Percentiles rank a stretch among this genome's conserved stretches.
phyloP scores from a whole-genome alignment of 176 grass and related monocot species.

The Leersia perrieri region DNA sequence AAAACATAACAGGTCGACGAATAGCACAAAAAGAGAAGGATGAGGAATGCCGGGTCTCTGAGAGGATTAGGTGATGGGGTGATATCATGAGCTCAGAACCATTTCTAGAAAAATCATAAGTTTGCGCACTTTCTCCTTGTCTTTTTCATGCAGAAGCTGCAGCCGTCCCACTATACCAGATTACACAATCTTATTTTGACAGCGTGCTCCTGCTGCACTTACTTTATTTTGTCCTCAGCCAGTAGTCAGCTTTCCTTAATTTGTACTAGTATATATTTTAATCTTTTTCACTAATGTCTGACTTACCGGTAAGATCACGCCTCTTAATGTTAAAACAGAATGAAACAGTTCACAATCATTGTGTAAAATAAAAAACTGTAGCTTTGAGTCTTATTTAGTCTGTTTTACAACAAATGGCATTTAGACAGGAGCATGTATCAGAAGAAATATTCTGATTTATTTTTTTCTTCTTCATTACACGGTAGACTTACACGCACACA shows the following conservation, averaged over 20 bases:
- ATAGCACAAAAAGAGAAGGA: constrained; percentile 20
- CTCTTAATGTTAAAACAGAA: neutral
- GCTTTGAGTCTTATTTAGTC: too few relatives aligned
- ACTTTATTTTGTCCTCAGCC: neutral
- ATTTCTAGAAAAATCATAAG: constrained; percentile 16
- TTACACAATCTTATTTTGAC: neutral
- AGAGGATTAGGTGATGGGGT: constrained; percentile 65
- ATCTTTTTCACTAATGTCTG: neutral
- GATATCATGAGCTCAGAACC: constrained; percentile 44
- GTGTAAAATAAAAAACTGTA: neutral
- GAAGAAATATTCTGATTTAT: neutral
- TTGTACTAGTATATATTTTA: neutral
- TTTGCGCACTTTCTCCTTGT: constrained; percentile 3
- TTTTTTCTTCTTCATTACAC: too few relatives aligned
- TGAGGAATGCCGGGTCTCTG: neutral
- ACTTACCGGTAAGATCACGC: neutral
- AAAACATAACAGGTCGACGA: constrained; percentile 8
- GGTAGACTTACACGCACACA: too few relatives aligned
- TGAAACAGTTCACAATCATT: neutral
- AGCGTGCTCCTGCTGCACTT: constrained; percentile 14
- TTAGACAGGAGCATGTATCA: neutral
- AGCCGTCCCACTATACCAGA: constrained; percentile 17
- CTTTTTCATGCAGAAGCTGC: constrained; percentile 17
- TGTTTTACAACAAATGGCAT: neutral
- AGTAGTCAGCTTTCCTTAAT: too few relatives aligned